phyloP scores from a whole-genome alignment of 1,139 yeast species.

The Pichia sp. region DNA sequence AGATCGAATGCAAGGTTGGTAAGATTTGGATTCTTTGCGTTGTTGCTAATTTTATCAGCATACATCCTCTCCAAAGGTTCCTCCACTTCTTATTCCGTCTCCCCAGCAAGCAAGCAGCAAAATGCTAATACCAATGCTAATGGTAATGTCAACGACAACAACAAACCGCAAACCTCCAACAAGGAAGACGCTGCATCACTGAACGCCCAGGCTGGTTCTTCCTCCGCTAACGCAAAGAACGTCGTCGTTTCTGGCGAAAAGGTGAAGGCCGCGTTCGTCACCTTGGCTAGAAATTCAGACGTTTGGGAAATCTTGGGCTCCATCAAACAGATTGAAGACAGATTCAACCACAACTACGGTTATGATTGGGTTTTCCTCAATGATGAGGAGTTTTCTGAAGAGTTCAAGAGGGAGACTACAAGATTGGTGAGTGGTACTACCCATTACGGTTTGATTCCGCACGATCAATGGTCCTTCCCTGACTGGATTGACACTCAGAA shows the following conservation, averaged over 20 bases:
- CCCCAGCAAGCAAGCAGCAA: slow-evolving; percentile 2
- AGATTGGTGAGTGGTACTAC: slow-evolving; percentile 46
- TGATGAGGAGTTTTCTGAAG: slow-evolving; percentile 46
- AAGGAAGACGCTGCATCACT: neutral
- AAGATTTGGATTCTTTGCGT: slow-evolving; percentile 58
- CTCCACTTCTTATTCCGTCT: slow-evolving; percentile 35
- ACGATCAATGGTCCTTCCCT: slow-evolving; percentile 55
- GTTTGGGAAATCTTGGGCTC: slow-evolving; percentile 45
- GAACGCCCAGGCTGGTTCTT: slow-evolving; percentile 5
- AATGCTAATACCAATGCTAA: slow-evolving; percentile 7
- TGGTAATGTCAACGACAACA: slow-evolving; percentile 5
- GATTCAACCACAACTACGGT: slow-evolving; percentile 61
- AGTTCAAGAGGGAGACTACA: slow-evolving; percentile 40
- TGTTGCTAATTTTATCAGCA: slow-evolving; percentile 53
- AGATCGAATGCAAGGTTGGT: slow-evolving; percentile 61
- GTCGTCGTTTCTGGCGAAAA: slow-evolving; percentile 28
- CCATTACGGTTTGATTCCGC: slow-evolving; percentile 47
- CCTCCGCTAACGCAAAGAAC: slow-evolving; percentile 15
- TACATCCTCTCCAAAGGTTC: slow-evolving; percentile 60
- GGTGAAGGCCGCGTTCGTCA: slow-evolving; percentile 60
- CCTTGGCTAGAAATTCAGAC: slow-evolving; percentile 54
- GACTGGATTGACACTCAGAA: slow-evolving; percentile 60
- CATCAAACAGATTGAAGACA: slow-evolving; percentile 58
- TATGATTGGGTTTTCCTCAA: slow-evolving; percentile 79
- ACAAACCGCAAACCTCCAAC: neutral